Percentiles rank a stretch among this genome's conserved stretches.
Evolutionary conservation across 495 filamentous ascomycete genomes (phyloP).

Genomic region (Lophiotrema nucula): DNA sequence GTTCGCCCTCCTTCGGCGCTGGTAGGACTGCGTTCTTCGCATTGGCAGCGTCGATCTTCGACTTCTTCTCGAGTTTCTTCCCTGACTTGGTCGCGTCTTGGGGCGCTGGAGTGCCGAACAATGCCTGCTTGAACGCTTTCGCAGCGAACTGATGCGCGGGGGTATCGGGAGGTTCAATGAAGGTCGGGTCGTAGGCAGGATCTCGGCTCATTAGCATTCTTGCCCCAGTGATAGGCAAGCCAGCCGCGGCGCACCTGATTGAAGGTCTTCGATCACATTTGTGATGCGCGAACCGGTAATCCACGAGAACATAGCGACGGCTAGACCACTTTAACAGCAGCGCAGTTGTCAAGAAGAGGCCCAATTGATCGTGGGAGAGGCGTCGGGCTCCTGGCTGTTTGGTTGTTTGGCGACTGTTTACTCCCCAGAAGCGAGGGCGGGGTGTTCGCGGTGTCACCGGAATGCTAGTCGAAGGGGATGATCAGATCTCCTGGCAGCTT

Average conservation of each 20-base stretch:
- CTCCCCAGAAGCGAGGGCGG: constrained; percentile 8
- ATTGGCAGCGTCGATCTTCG: constrained; percentile 7
- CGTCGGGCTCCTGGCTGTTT: no score
- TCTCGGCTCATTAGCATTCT: constrained; percentile 4
- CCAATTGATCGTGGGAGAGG: neutral
- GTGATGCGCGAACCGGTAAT: constrained; percentile 39
- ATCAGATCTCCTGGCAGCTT: neutral
- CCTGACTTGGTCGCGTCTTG: constrained; percentile 19
- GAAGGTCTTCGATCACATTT: constrained; percentile 31
- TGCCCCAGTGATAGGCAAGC: neutral
- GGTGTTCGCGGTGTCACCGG: neutral
- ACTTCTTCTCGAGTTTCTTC: constrained; percentile 26
- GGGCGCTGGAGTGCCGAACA: constrained; percentile 76
- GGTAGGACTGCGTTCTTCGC: constrained; percentile 1
- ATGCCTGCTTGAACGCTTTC: constrained; percentile 83
- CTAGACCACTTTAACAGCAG: no score
- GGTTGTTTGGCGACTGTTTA: constrained; percentile 32
- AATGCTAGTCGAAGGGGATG: neutral
- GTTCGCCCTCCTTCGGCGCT: constrained; percentile 2
- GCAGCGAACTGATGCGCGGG: constrained; percentile 92
- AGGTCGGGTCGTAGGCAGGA: constrained; percentile 23
- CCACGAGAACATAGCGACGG: constrained; percentile 41
- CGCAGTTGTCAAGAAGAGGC: no score
- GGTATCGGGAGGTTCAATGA: constrained; percentile 74
- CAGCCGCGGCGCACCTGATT: constrained; percentile 18